These are phyloP conservation scores for Dissophora ornata DNA, from an alignment of 192 early-diverging fungal species.

Conservation along the genomic window DNA sequence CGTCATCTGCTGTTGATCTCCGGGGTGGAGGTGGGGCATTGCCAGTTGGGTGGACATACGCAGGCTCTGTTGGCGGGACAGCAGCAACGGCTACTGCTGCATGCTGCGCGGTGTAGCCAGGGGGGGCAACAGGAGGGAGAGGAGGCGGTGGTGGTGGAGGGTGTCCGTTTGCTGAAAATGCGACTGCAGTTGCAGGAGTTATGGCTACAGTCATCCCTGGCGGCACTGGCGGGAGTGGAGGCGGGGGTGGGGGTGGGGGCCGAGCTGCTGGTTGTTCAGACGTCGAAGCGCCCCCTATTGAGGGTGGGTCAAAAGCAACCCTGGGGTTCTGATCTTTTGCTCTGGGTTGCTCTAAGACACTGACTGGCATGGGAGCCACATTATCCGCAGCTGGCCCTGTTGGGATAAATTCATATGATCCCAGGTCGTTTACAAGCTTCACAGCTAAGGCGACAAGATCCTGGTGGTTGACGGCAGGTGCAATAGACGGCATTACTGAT, in stretches of 20 bases:
- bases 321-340: neutral
- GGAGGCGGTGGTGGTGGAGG: constrained; percentile 43
- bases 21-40: constrained; percentile 31
- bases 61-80: constrained; percentile 4
- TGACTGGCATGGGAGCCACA: too few species aligned
- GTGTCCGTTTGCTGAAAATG: constrained; percentile 15
- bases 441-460: too few species aligned
- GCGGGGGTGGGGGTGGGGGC: constrained; percentile 24
- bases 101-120: constrained; percentile 10
- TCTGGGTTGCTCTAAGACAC: neutral
- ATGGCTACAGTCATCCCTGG: neutral
- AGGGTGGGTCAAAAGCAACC: neutral
- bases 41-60: constrained; percentile 11
- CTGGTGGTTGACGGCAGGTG: too few species aligned
- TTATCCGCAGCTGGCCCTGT: neutral
- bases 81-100: constrained; percentile 4
- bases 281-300: neutral
- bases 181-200: neutral
- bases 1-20: constrained; percentile 20
- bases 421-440: too few species aligned
- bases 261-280: constrained; percentile 1
- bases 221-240: constrained; percentile 8
- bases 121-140: constrained; percentile 16
- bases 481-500: neutral
- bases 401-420: neutral